Percentiles rank a stretch among this genome's conserved stretches.
These are phyloP conservation scores for Rhynchosporium agropyri DNA, from an alignment of 2,329 filamentous ascomycete genomes.

Conservation along the genomic window DNA sequence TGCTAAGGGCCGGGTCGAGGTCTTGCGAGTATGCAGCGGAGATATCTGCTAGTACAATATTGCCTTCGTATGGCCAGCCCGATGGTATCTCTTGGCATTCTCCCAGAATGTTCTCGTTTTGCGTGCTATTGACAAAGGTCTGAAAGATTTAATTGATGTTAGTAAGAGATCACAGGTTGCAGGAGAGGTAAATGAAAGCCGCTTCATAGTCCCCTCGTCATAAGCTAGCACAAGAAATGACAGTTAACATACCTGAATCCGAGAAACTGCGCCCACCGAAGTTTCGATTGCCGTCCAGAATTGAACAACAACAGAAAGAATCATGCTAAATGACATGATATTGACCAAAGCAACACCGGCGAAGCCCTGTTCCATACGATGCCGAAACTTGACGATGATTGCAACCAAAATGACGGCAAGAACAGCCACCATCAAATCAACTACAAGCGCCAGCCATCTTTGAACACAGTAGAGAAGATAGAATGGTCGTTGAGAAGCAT, in stretches of 20 bases:
- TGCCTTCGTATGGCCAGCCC: conserved; percentile 36
- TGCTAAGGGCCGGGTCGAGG: conserved; percentile 20
- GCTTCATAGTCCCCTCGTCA: background rate
- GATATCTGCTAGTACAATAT: conserved; percentile 40
- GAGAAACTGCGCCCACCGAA: conserved; percentile 31
- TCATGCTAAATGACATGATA: conserved; percentile 34
- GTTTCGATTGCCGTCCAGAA: conserved; percentile 36
- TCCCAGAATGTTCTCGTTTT: conserved; percentile 25
- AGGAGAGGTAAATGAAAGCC: too few relatives aligned
- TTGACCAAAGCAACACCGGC: conserved; percentile 40
- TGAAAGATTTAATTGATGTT: background rate
- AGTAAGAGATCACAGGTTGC: background rate
- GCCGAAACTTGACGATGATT: conserved; percentile 40
- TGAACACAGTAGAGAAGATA: conserved; percentile 61
- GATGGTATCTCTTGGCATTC: conserved; percentile 23
- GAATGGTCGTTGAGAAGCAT: conserved; percentile 52
- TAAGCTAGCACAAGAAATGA: background rate
- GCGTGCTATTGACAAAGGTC: conserved; percentile 24
- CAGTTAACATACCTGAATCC: conserved; percentile 18
- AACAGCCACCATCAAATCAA: conserved; percentile 32
- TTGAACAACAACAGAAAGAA: conserved; percentile 28
- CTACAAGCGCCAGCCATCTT: conserved; percentile 55
- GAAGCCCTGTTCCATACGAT: conserved; percentile 30
- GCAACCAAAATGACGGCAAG: conserved; percentile 41
- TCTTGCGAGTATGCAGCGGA: conserved; percentile 39